Evolutionary conservation across 441 rosid genomes (phyloP).

Genomic region (Rhodomyrtus psidioides): DNA sequence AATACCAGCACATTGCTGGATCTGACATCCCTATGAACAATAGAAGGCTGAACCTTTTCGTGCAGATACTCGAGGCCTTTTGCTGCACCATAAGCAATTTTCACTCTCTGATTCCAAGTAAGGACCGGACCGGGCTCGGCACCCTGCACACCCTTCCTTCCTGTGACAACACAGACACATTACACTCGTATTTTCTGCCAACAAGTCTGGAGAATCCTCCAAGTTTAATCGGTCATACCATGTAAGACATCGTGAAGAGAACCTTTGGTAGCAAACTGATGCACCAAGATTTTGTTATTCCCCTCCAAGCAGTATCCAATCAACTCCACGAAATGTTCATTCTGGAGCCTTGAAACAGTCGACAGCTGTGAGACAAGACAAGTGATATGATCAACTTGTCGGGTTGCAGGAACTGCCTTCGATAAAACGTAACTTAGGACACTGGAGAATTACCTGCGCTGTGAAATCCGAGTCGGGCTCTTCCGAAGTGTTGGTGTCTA

Average conservation of each 20-base stretch:
- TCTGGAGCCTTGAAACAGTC: constrained; percentile 69
- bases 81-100: constrained; percentile 1
- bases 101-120: neutral
- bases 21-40: constrained; percentile 3
- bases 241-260: constrained; percentile 2
- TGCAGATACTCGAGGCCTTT: constrained; percentile 2
- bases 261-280: neutral
- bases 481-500: constrained; percentile 65
- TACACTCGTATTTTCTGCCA: neutral
- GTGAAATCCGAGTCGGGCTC: constrained; percentile 76
- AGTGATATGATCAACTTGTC: neutral
- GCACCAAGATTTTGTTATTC: neutral
- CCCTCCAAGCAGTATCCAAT: constrained; percentile 73
- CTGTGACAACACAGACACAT: neutral
- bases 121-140: constrained; percentile 2
- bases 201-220: neutral
- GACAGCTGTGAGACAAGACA: constrained; percentile 39
- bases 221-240: neutral
- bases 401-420: neutral
- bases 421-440: neutral
- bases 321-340: constrained; percentile 75
- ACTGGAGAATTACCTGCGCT: constrained; percentile 42
- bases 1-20: constrained; percentile 3
- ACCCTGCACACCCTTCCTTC: constrained; percentile 6
- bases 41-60: constrained; percentile 1